phyloP scores from a whole-genome alignment of 1,284 basidiomycete genomes.

The Tranzscheliella williamsii region DNA sequence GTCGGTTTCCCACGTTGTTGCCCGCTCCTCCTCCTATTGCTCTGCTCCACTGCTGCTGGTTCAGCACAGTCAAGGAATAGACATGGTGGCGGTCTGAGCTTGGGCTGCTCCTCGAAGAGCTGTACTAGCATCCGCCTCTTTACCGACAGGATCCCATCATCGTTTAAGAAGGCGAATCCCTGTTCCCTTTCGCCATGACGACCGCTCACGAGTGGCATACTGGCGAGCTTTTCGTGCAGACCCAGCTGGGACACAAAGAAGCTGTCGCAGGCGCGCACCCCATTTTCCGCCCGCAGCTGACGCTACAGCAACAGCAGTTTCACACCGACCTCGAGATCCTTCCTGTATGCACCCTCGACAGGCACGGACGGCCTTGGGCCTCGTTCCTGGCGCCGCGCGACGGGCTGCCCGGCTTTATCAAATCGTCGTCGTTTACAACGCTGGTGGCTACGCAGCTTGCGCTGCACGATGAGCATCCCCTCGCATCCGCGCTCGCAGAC shows the following conservation, averaged over 20 bases:
- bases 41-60: neutral
- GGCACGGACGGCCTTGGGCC: slow-evolving; percentile 18
- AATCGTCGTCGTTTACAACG: slow-evolving; percentile 13
- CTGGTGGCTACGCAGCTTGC: slow-evolving; percentile 12
- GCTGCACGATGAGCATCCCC: slow-evolving; percentile 21
- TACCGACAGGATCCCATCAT: no score
- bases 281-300: slow-evolving; percentile 19
- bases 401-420: slow-evolving; percentile 14
- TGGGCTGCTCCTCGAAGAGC: neutral
- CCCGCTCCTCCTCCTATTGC: no score
- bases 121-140: neutral
- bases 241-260: slow-evolving; percentile 13
- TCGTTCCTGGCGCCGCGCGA: slow-evolving; percentile 10
- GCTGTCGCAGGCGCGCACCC: slow-evolving; percentile 22
- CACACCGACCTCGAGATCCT: slow-evolving; percentile 18
- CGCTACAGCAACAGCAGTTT: slow-evolving; percentile 21
- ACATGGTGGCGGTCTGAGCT: neutral
- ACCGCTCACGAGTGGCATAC: slow-evolving; percentile 23
- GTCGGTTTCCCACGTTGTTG: no score
- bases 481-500: slow-evolving; percentile 8
- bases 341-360: slow-evolving; percentile 22
- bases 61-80: no score
- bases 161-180: neutral
- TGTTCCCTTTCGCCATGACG: slow-evolving; percentile 4
- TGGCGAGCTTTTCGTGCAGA: slow-evolving; percentile 24